phyloP scores from a whole-genome alignment of 1,139 yeast species.

The Meyerozyma guilliermondii region DNA sequence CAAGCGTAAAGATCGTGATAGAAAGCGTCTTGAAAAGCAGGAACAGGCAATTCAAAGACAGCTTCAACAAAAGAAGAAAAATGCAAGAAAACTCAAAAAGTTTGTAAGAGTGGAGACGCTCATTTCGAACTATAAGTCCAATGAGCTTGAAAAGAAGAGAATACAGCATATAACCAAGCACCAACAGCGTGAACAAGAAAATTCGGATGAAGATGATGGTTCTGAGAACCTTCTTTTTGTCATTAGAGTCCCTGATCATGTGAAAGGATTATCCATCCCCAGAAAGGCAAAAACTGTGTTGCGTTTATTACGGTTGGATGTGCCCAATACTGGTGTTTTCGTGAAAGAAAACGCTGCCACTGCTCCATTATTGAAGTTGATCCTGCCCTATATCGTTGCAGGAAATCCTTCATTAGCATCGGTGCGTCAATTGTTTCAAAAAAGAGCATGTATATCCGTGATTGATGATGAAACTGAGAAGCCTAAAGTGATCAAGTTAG shows the following conservation, averaged over 20 bases:
- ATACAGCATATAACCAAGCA: constrained; percentile 54
- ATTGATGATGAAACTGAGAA: constrained; percentile 25
- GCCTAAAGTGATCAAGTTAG: constrained; percentile 40
- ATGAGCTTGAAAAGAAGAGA: constrained; percentile 63
- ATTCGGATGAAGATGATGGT: constrained; percentile 17
- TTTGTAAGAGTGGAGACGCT: constrained; percentile 72
- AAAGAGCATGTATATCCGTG: constrained; percentile 58
- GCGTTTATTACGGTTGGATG: constrained; percentile 51
- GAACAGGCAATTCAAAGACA: constrained; percentile 32
- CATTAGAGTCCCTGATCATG: constrained; percentile 56
- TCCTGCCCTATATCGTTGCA: constrained; percentile 67
- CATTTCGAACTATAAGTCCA: constrained; percentile 59
- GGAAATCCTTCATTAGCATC: constrained; percentile 71
- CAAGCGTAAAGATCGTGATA: constrained; percentile 73
- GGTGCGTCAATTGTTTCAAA: constrained; percentile 67
- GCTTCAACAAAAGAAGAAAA: constrained; percentile 30
- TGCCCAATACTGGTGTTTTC: constrained; percentile 65
- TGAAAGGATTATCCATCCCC: constrained; percentile 60
- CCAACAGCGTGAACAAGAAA: constrained; percentile 24
- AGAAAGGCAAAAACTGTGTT: constrained; percentile 58
- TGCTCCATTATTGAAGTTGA: constrained; percentile 55
- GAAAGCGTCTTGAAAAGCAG: constrained; percentile 62
- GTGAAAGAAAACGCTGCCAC: constrained; percentile 54
- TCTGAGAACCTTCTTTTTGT: constrained; percentile 50
- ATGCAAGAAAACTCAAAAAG: constrained; percentile 35